Conservation (phyloP, 2,329 filamentous ascomycete species). For the Sporothrix schenckii region DNA sequence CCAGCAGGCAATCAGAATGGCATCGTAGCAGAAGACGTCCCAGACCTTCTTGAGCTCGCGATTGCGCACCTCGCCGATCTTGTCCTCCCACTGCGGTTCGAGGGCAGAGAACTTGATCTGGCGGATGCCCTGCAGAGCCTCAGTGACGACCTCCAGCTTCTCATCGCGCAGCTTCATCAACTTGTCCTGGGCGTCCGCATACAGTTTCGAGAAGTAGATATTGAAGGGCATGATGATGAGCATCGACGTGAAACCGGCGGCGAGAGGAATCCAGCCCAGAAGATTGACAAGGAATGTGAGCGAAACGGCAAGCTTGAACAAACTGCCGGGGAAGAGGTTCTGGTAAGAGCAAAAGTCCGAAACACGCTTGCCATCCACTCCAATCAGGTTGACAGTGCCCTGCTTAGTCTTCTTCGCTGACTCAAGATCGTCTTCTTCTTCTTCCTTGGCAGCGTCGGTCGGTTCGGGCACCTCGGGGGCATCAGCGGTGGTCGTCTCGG, state of each 20-base stretch:
- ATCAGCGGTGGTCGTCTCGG: constrained; percentile 38
- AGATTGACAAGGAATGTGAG: constrained; percentile 68
- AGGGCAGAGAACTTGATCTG: constrained; percentile 84
- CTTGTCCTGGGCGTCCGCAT: constrained; percentile 65
- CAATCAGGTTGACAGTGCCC: constrained; percentile 75
- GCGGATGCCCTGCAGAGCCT: constrained; percentile 75
- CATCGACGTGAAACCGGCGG: constrained; percentile 67
- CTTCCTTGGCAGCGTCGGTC: constrained; percentile 47
- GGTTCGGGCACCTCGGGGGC: constrained; percentile 36
- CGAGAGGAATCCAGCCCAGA: constrained; percentile 70
- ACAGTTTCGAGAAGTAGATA: constrained; percentile 65
- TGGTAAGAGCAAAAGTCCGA: constrained; percentile 69
- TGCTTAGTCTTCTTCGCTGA: constrained; percentile 60
- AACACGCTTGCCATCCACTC: constrained; percentile 72
- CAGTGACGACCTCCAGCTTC: constrained; percentile 75
- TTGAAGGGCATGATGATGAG: constrained; percentile 69
- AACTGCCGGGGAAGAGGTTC: constrained; percentile 64
- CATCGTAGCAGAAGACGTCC: constrained; percentile 66
- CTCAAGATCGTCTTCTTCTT: constrained; percentile 54
- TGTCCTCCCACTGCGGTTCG: constrained; percentile 73
- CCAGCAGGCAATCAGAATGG: constrained; percentile 67
- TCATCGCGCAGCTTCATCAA: constrained; percentile 76
- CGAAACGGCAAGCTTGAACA: constrained; percentile 66
- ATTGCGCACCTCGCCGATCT: constrained; percentile 66
- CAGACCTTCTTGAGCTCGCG: constrained; percentile 69